A percentile compares a stretch with the other conserved stretches of the same genome.
Evolutionary conservation across 2,329 filamentous ascomycete genomes (phyloP).

Genomic region (Pseudopithomyces chartarum): DNA sequence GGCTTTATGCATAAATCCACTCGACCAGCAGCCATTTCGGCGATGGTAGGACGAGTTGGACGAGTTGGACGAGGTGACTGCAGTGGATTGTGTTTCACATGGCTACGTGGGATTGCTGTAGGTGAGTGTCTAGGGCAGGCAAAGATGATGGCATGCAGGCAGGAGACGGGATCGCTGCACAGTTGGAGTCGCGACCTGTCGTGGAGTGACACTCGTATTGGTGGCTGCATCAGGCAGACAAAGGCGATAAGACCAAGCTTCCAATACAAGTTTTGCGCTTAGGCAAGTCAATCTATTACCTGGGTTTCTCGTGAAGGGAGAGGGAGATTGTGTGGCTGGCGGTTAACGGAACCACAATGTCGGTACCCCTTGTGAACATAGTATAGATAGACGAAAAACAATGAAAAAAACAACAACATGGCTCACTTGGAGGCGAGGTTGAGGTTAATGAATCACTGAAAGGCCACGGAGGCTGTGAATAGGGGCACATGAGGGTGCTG

Average conservation of each 20-base stretch:
- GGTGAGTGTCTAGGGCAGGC: too few species aligned
- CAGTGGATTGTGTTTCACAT: too few species aligned
- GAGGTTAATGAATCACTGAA: too few species aligned
- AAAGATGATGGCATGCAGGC: neutral
- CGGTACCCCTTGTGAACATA: neutral
- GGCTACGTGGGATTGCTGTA: too few species aligned
- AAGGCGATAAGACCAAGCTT: conserved; percentile 14
- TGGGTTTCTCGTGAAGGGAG: conserved; percentile 6
- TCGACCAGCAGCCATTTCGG: too few species aligned
- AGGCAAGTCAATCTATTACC: conserved; percentile 17
- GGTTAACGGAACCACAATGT: conserved; percentile 9
- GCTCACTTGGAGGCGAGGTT: neutral
- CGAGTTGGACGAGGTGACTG: too few species aligned
- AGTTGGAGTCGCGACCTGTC: conserved; percentile 4
- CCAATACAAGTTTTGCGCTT: conserved; percentile 18
- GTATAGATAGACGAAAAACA: neutral
- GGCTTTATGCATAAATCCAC: too few species aligned
- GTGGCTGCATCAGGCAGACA: conserved; percentile 15
- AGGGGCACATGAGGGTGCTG: too few species aligned
- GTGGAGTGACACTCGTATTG: conserved; percentile 18
- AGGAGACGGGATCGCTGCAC: neutral
- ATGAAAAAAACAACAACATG: neutral
- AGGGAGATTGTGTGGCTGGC: conserved; percentile 12
- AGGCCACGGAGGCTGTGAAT: too few species aligned
- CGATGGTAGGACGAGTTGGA: too few species aligned